A percentile compares a stretch with the other conserved stretches of the same genome.
Evolutionary conservation across 2,329 filamentous ascomycete genomes (phyloP).

Genomic region (Aspergillus chevalieri): DNA sequence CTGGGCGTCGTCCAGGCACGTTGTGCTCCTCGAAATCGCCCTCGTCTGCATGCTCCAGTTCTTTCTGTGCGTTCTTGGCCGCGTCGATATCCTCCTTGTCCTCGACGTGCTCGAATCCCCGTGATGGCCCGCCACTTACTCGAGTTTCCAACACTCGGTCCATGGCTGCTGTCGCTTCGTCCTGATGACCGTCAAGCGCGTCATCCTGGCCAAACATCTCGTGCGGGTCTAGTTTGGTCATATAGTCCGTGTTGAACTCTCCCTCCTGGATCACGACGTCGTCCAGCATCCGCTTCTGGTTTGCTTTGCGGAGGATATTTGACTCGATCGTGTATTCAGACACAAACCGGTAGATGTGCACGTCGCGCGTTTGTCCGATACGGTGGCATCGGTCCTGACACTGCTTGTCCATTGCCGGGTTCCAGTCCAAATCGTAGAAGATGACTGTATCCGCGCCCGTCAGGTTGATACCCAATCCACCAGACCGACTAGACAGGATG

Average conservation of each 20-base stretch:
- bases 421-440: slow-evolving; percentile 99
- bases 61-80: slow-evolving; percentile 79
- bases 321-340: slow-evolving; percentile 95
- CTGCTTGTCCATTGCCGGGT: slow-evolving; percentile 98
- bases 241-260: slow-evolving; percentile 94
- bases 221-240: slow-evolving; percentile 67
- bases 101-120: slow-evolving; percentile 81
- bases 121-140: slow-evolving; percentile 52
- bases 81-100: slow-evolving; percentile 87
- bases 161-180: slow-evolving; percentile 74
- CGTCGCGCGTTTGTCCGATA: slow-evolving; percentile 94
- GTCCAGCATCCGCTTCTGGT: slow-evolving; percentile 94
- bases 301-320: slow-evolving; percentile 92
- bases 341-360: slow-evolving; percentile 93
- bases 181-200: slow-evolving; percentile 56
- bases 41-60: slow-evolving; percentile 76
- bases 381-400: slow-evolving; percentile 96
- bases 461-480: slow-evolving; percentile 90
- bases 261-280: slow-evolving; percentile 98
- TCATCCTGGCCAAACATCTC: slow-evolving; percentile 60
- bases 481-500: slow-evolving; percentile 89
- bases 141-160: slow-evolving; percentile 72
- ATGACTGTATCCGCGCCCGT: slow-evolving; percentile 97
- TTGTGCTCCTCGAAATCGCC: slow-evolving; percentile 69
- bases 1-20: slow-evolving; percentile 25